Conservation (phyloP, 805 yeast genomes). For the Wickerhamomyces pijperi region DNA sequence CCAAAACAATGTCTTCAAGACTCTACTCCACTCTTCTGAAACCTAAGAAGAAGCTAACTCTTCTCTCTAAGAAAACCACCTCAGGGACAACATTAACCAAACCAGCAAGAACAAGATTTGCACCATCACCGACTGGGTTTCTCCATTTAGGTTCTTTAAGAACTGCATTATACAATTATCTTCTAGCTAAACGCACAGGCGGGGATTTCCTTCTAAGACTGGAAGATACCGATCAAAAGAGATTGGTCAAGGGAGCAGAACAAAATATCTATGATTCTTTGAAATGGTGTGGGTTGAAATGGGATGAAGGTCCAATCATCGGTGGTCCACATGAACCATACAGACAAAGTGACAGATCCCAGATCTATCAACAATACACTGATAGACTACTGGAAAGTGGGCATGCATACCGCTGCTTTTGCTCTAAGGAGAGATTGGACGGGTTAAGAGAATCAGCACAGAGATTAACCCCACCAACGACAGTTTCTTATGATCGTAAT, state of each 20-base stretch:
- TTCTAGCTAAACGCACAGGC: constrained; percentile 65
- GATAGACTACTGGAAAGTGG: constrained; percentile 48
- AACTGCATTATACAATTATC: constrained; percentile 84
- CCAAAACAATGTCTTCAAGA: constrained; percentile 1
- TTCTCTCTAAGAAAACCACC: constrained; percentile 11
- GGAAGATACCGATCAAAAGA: constrained; percentile 85
- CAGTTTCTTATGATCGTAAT: constrained; percentile 82
- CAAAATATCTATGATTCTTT: constrained; percentile 64
- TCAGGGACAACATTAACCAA: constrained; percentile 24
- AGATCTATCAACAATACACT: constrained; percentile 53
- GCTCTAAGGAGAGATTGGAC: constrained; percentile 69
- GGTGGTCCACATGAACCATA: constrained; percentile 53
- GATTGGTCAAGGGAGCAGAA: constrained; percentile 79
- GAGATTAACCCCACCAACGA: constrained; percentile 73
- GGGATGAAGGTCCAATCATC: constrained; percentile 72
- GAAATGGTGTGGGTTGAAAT: constrained; percentile 60
- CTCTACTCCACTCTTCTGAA: constrained; percentile 5
- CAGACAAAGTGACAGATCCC: constrained; percentile 71
- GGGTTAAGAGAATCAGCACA: constrained; percentile 63
- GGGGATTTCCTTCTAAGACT: constrained; percentile 76
- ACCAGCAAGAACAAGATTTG: constrained; percentile 84
- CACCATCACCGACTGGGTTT: constrained; percentile 96
- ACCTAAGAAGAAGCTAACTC: constrained; percentile 9
- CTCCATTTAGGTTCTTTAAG: constrained; percentile 90
- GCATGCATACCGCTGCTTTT: constrained; percentile 77